A percentile compares a stretch with the other conserved stretches of the same genome.
phyloP scores from a whole-genome alignment of 768 basidiomycete species.

The Termitomyces sp. region DNA sequence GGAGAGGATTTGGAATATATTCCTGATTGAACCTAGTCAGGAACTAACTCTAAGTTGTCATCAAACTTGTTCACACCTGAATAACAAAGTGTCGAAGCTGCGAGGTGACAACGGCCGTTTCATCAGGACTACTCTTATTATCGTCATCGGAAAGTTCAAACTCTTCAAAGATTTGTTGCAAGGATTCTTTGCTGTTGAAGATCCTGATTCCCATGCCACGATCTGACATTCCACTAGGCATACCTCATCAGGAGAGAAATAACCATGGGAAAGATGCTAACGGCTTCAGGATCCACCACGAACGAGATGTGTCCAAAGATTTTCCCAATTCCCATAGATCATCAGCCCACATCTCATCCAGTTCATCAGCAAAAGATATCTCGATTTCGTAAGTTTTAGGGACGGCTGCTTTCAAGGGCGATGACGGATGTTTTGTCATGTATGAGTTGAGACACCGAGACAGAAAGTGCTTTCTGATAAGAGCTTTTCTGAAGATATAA shows the following conservation, averaged over 20 bases:
- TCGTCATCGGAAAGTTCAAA: slow-evolving; percentile 65
- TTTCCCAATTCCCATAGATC: slow-evolving; percentile 86
- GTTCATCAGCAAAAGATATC: slow-evolving; percentile 85
- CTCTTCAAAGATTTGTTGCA: slow-evolving; percentile 71
- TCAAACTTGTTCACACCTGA: slow-evolving; percentile 53
- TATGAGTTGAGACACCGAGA: slow-evolving; percentile 70
- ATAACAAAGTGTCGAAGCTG: slow-evolving; percentile 95
- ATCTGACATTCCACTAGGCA: slow-evolving; percentile 82
- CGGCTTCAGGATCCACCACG: slow-evolving; percentile 97
- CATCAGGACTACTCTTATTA: slow-evolving; percentile 31
- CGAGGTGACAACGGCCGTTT: slow-evolving; percentile 67
- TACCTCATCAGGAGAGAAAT: neutral
- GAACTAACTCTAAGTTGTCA: neutral
- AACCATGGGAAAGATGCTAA: slow-evolving; percentile 19
- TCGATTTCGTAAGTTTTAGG: slow-evolving; percentile 85
- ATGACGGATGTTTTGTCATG: slow-evolving; percentile 61
- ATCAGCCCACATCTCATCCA: slow-evolving; percentile 90
- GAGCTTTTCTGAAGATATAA: slow-evolving; percentile 85
- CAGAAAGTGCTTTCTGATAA: slow-evolving; percentile 93
- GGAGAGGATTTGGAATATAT: slow-evolving; percentile 73
- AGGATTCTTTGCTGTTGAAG: slow-evolving; percentile 70
- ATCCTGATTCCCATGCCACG: slow-evolving; percentile 92
- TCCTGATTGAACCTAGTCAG: slow-evolving; percentile 46
- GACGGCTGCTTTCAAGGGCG: slow-evolving; percentile 46
- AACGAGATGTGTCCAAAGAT: slow-evolving; percentile 42